Percentiles rank a stretch among this genome's conserved stretches.
phyloP scores from a whole-genome alignment of 2,329 filamentous ascomycete species.

The Thelonectria rubi region DNA sequence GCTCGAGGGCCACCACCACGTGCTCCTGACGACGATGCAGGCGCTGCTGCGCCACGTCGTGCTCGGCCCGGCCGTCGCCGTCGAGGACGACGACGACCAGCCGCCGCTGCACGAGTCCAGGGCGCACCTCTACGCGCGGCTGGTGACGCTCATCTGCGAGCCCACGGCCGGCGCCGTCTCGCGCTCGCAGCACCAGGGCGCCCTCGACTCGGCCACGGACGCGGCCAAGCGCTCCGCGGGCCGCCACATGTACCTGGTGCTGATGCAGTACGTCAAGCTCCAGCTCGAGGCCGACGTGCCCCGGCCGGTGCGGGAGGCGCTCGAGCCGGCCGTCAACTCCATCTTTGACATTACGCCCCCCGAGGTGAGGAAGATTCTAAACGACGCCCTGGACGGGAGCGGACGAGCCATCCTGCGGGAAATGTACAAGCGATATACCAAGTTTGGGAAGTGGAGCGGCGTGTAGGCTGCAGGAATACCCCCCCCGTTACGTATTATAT shows the following conservation, averaged over 20 bases:
- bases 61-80: slow-evolving; percentile 38
- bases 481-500: slow-evolving; percentile 23
- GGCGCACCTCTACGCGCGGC: slow-evolving; percentile 62
- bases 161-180: slow-evolving; percentile 65
- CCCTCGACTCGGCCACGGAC: slow-evolving; percentile 68
- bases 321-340: slow-evolving; percentile 67
- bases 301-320: slow-evolving; percentile 60
- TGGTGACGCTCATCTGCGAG: slow-evolving; percentile 68
- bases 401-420: slow-evolving; percentile 67
- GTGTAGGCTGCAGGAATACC: slow-evolving; percentile 51
- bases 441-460: slow-evolving; percentile 72
- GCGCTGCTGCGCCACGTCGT: slow-evolving; percentile 65
- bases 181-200: slow-evolving; percentile 53
- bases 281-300: slow-evolving; percentile 66
- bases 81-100: slow-evolving; percentile 27
- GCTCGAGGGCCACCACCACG: slow-evolving; percentile 69
- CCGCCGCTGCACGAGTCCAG: slow-evolving; percentile 51
- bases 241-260: slow-evolving; percentile 68
- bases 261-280: slow-evolving; percentile 68
- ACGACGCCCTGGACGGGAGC: slow-evolving; percentile 67
- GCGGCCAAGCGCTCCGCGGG: slow-evolving; percentile 69
- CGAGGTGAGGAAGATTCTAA: slow-evolving; percentile 64
- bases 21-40: slow-evolving; percentile 64
- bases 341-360: slow-evolving; percentile 66
- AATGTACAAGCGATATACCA: slow-evolving; percentile 67